Conservation (phyloP, 441 rosid genomes). For the Manihot esculenta region DNA sequence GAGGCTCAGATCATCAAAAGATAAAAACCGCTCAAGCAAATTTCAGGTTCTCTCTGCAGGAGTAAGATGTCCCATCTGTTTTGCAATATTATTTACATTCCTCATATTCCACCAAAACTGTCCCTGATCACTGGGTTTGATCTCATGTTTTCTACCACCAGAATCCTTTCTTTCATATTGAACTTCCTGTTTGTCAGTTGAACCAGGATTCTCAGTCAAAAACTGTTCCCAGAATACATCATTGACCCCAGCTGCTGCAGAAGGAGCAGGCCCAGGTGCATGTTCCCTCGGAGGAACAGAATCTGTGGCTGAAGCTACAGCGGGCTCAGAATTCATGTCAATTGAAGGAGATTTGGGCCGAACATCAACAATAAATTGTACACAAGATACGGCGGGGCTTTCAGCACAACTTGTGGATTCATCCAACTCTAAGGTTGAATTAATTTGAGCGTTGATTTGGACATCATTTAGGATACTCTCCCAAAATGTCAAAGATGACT, state of each 20-base stretch:
- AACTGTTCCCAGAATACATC: conserved; percentile 94
- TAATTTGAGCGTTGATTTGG: conserved; percentile 29
- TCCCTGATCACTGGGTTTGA: conserved; percentile 45
- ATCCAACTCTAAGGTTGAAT: conserved; percentile 53
- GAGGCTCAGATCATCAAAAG: conserved; percentile 31
- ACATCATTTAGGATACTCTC: conserved; percentile 53
- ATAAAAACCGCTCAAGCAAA: conserved; percentile 21
- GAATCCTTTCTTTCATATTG: conserved; percentile 68
- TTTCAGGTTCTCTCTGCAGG: conserved; percentile 70
- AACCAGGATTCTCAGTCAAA: conserved; percentile 86
- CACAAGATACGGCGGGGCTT: conserved; percentile 54
- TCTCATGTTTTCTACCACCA: conserved; percentile 42
- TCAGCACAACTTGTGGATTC: conserved; percentile 79
- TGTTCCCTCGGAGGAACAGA: conserved; percentile 38
- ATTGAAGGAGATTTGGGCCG: conserved; percentile 56
- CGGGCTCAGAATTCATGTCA: conserved; percentile 89
- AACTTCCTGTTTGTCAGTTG: conserved; percentile 61
- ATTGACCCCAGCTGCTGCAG: conserved; percentile 59
- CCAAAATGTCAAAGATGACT: conserved; percentile 66
- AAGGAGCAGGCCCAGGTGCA: conserved; percentile 30
- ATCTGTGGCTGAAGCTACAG: conserved; percentile 32
- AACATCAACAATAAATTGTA: conserved; percentile 48
- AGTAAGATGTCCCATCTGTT: conserved; percentile 81
- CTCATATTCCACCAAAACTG: conserved; percentile 62
- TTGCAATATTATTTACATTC: conserved; percentile 71